Conservation (phyloP, 139 green algal genomes). For the Closterium sp. region DNA sequence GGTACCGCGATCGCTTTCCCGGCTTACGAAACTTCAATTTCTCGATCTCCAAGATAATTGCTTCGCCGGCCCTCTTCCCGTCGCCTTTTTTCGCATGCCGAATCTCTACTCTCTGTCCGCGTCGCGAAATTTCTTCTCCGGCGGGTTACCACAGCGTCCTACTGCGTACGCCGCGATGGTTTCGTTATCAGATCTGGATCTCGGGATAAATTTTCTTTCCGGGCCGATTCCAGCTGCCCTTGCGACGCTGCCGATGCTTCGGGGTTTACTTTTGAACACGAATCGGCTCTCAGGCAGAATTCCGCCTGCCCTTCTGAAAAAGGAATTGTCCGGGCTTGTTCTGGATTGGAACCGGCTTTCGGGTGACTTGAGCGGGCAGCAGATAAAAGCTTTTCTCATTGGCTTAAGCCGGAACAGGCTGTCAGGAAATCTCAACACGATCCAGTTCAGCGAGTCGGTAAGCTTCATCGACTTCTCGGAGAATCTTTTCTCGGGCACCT, state of each 20-base stretch:
- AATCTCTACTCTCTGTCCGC: neutral
- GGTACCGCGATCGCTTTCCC: neutral
- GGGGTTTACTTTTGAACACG: neutral
- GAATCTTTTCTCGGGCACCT: too few relatives aligned
- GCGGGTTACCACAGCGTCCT: neutral
- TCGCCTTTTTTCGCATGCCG: neutral
- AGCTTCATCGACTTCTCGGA: too few relatives aligned
- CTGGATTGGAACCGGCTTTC: neutral
- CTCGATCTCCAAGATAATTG: neutral
- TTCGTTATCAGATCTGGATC: neutral
- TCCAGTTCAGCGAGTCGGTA: too few relatives aligned
- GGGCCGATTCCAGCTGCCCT: neutral
- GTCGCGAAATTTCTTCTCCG: neutral
- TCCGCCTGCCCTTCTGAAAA: neutral
- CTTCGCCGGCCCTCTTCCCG: neutral
- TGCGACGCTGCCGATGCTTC: neutral
- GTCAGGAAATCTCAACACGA: too few relatives aligned
- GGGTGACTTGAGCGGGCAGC: too few relatives aligned
- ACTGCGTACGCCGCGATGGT: neutral
- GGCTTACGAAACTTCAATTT: neutral
- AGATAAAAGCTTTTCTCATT: too few relatives aligned
- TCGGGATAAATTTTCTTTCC: neutral
- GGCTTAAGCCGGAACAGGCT: too few relatives aligned
- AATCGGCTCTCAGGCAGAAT: neutral
- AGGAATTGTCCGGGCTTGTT: neutral